Percentiles rank a stretch among this genome's conserved stretches.
These are phyloP conservation scores for Epichloe aotearoae DNA, from an alignment of 2,329 filamentous ascomycete species.

Conservation along the genomic window DNA sequence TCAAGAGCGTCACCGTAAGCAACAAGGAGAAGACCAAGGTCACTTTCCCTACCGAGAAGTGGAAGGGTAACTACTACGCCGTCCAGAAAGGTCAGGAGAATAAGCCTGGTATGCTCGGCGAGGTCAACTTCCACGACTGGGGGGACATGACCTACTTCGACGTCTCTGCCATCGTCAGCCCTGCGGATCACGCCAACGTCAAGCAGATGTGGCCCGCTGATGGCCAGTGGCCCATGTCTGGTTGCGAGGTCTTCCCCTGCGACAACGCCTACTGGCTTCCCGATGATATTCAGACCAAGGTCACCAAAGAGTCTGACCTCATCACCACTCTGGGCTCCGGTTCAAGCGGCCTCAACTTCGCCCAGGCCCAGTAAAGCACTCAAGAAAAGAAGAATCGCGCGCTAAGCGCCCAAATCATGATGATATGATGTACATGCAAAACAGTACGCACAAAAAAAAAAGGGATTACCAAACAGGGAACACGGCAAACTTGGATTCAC, in stretches of 20 bases:
- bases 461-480: neutral
- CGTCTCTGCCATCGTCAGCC: conserved; percentile 43
- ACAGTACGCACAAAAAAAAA: neutral
- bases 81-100: conserved; percentile 29
- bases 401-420: conserved; percentile 2
- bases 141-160: conserved; percentile 40
- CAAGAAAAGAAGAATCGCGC: no score
- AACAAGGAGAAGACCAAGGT: conserved; percentile 26
- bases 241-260: conserved; percentile 40
- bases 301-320: conserved; percentile 33
- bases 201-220: conserved; percentile 39
- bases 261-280: conserved; percentile 38
- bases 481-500: neutral
- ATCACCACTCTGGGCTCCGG: conserved; percentile 36
- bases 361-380: neutral
- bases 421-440: neutral
- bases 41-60: conserved; percentile 25
- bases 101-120: conserved; percentile 37
- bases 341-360: conserved; percentile 12
- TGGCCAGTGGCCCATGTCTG: conserved; percentile 28
- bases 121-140: conserved; percentile 37
- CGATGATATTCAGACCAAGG: conserved; percentile 44
- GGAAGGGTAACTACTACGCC: conserved; percentile 39
- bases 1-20: conserved; percentile 27
- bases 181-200: conserved; percentile 35